Evolutionary conservation across 2,329 filamentous ascomycete species (phyloP), one percentile per base, ranked within the genome.

Genomic region (Pseudocercospora cruenta): DNA sequence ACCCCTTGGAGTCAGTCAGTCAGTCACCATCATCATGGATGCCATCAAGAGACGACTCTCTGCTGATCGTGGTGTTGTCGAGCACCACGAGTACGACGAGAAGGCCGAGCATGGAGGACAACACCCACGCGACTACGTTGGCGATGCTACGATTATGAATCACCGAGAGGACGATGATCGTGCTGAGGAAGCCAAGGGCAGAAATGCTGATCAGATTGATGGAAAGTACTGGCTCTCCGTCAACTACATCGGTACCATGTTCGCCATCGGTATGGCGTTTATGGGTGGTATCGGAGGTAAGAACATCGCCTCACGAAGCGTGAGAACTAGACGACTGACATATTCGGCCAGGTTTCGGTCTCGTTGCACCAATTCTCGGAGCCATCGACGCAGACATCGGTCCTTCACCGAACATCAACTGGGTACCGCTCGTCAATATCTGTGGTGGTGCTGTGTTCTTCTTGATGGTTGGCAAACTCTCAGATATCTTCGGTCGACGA

Each of bases 331-430:
- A 39, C 1, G 3, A 39, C 14, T 39, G 36, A 16, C 4, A n/a
- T 7, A n/a, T 49, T 0, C 1, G 26, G 6, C 21, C 54, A 70
- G 70, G 71, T 8, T 72, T 69, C 59, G 69, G 67, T 45, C 55
- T 72, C 26, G 70, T 71, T 36, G 69, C 69, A 12, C 69, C 70
- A 12, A 61, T 71, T 6, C 49, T 72, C 22, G 66, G 54, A 8
- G 47, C 67, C 21, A 79, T 79, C 69, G 78, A 80, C 60, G 72
- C 70, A n/a, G 74, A 77, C 10, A 78, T 80, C 61, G 78, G 78
- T 1, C 78, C 78, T 2, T 75, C 72, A 1, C 75, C 78, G 4
- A 74, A 79, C 65, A 75, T 78, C 63, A 78, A 77, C 43, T 80
- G 77, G 78, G 74, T 79, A 0, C 71, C 75, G n/a, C 73, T 79